These are phyloP conservation scores for Arthrobotrys musiformis DNA, from an alignment of 2,329 filamentous ascomycete species.

Conservation along the genomic window DNA sequence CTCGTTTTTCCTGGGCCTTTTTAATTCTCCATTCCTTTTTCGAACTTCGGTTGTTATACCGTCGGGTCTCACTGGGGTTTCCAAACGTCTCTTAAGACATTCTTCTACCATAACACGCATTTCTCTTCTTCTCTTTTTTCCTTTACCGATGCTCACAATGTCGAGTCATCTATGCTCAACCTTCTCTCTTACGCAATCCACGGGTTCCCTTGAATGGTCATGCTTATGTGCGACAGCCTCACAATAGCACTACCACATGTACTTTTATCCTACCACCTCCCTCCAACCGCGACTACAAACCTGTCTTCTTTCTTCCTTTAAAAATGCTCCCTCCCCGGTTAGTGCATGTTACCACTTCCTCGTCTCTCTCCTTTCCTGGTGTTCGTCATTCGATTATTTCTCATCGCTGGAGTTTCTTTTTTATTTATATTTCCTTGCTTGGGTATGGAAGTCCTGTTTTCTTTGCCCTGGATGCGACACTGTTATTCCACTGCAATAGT, in stretches of 20 bases:
- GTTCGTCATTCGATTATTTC: constrained; percentile 14
- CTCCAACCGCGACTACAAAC: neutral
- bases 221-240: neutral
- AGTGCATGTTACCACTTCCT: neutral
- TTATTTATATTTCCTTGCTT: constrained; percentile 30
- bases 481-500: neutral
- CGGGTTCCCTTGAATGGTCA: neutral
- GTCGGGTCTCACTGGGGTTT: neutral
- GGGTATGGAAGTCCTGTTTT: constrained; percentile 27
- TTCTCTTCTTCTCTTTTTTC: neutral
- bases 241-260: neutral
- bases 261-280: neutral
- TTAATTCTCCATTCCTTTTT: neutral
- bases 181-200: neutral
- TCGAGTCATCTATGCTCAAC: neutral
- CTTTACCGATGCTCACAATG: neutral
- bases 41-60: neutral
- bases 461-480: constrained; percentile 17
- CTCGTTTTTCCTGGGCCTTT: constrained; percentile 5
- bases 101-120: neutral
- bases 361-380: neutral
- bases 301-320: neutral
- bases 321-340: neutral
- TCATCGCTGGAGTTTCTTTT: constrained; percentile 37
- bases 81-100: neutral